Evolutionary conservation across 441 rosid genomes (phyloP).

Genomic region (Arabidopsis hybrid): DNA sequence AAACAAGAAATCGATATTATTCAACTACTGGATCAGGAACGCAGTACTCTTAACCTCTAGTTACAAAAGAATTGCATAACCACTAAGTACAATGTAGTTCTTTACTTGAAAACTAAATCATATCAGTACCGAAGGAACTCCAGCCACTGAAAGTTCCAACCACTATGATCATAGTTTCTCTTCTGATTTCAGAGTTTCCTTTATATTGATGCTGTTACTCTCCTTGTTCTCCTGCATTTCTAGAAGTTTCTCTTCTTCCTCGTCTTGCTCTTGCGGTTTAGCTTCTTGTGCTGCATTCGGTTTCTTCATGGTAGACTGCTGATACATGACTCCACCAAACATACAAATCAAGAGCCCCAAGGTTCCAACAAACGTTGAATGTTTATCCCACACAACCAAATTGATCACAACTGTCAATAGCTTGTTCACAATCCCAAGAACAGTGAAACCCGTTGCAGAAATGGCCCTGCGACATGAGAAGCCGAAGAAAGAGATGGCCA

Average conservation of each 20-base stretch:
- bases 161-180: slow-evolving; percentile 43
- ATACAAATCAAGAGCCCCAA: slow-evolving; percentile 89
- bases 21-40: slow-evolving; percentile 10
- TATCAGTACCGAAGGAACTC: background rate
- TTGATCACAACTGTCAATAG: slow-evolving; percentile 87
- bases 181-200: slow-evolving; percentile 42
- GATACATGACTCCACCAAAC: slow-evolving; percentile 93
- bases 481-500: slow-evolving; percentile 93
- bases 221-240: slow-evolving; percentile 68
- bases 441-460: slow-evolving; percentile 96
- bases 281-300: slow-evolving; percentile 58
- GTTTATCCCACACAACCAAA: slow-evolving; percentile 93
- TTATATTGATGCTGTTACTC: slow-evolving; percentile 30
- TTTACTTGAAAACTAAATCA: background rate
- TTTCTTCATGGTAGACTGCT: slow-evolving; percentile 77
- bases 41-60: slow-evolving; percentile 25
- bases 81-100: slow-evolving; percentile 30
- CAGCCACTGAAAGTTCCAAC: background rate
- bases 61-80: slow-evolving; percentile 45
- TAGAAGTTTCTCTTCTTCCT: slow-evolving; percentile 73
- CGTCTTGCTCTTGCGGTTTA: slow-evolving; percentile 55
- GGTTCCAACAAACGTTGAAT: slow-evolving; percentile 80
- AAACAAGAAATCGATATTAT: slow-evolving; percentile 26
- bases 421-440: slow-evolving; percentile 96
- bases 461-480: slow-evolving; percentile 95